A percentile compares a stretch with the other conserved stretches of the same genome.
Conservation (phyloP, 176 grass and related monocot species). For the Cenchrus americanus region DNA sequence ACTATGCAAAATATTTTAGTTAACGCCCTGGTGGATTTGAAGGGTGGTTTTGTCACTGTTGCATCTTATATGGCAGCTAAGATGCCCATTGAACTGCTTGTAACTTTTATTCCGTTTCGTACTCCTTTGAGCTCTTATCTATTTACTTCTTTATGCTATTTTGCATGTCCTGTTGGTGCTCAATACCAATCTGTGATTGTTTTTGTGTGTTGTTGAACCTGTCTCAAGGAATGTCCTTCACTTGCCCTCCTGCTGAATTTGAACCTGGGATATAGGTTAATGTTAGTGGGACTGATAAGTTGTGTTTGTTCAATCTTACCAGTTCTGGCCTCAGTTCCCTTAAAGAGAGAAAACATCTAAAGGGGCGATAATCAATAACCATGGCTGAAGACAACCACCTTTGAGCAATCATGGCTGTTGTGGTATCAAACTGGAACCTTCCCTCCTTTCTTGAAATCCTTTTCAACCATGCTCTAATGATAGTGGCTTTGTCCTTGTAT, state of each 20-base stretch:
- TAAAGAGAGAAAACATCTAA: no score
- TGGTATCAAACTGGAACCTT: conserved; percentile 26
- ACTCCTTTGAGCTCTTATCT: neutral
- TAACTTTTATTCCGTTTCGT: neutral
- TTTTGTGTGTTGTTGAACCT: neutral
- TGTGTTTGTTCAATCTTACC: neutral
- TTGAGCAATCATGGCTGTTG: conserved; percentile 14
- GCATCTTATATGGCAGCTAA: neutral
- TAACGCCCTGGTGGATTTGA: neutral
- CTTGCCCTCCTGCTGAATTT: neutral
- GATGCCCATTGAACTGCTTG: neutral
- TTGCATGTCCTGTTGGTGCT: neutral
- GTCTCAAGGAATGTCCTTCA: neutral
- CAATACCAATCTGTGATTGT: neutral
- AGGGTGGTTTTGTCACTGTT: neutral
- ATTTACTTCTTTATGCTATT: neutral
- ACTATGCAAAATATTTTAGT: neutral
- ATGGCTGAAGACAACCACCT: conserved; percentile 26
- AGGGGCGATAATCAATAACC: conserved; percentile 37
- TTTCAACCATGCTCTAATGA: conserved; percentile 5
- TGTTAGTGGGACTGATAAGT: neutral
- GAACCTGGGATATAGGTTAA: neutral
- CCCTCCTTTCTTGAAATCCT: neutral
- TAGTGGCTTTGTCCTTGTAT: conserved; percentile 29
- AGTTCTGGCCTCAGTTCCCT: no score